Conservation (phyloP, 2,329 filamentous ascomycete species). For the Lojkania enalia region DNA sequence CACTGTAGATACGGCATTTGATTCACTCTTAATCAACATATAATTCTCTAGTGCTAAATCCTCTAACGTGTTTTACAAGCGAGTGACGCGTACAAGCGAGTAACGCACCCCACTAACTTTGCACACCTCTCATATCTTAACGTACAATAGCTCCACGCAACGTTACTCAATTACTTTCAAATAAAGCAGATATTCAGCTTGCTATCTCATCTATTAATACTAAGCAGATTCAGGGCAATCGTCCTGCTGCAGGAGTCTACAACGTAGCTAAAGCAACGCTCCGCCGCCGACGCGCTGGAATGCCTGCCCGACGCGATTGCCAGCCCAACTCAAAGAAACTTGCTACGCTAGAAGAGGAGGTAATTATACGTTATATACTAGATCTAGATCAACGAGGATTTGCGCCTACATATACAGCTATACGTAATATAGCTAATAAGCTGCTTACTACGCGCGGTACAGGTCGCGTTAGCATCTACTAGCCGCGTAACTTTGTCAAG, state of each 20-base stretch:
- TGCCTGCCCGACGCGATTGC: constrained; percentile 9
- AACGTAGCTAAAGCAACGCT: constrained; percentile 7
- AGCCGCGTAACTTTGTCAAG: constrained; percentile 8
- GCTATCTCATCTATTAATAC: constrained; percentile 9
- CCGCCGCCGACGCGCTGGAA: constrained; percentile 1
- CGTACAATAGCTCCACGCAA: constrained; percentile 9
- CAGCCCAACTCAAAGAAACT: constrained; percentile 10
- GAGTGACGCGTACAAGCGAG: constrained; percentile 10
- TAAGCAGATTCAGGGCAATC: constrained; percentile 5
- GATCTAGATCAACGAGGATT: constrained; percentile 12
- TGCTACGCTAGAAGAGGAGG: constrained; percentile 14
- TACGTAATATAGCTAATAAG: constrained; percentile 12
- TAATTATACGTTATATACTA: constrained; percentile 12
- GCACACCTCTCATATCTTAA: neutral
- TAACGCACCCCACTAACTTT: constrained; percentile 11
- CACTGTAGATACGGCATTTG: too few relatives aligned
- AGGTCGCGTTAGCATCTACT: constrained; percentile 3
- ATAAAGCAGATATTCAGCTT: constrained; percentile 12
- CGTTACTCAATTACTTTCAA: constrained; percentile 4
- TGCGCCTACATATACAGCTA: constrained; percentile 6
- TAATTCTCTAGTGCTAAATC: too few relatives aligned
- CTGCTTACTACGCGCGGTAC: constrained; percentile 7
- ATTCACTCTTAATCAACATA: too few relatives aligned
- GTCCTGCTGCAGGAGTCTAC: constrained; percentile 1
- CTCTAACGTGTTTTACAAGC: constrained; percentile 2